phyloP scores from a whole-genome alignment of 495 filamentous ascomycete species.

The Penicillium angulare region DNA sequence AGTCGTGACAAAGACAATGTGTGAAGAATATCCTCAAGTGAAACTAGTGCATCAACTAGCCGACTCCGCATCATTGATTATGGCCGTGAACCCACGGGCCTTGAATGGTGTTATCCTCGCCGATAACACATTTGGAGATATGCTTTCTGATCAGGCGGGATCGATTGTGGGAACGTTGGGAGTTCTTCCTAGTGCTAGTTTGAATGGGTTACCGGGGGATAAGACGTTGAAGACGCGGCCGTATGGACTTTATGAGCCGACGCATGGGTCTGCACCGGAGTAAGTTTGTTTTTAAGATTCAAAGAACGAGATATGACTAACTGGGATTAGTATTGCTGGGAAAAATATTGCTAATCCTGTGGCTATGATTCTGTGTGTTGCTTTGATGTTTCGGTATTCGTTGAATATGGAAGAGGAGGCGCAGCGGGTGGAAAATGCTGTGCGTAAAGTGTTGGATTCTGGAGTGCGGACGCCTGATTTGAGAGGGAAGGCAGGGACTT shows the following conservation, averaged over 20 bases:
- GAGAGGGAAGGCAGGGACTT: constrained; percentile 67
- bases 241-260: constrained; percentile 43
- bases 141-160: constrained; percentile 51
- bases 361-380: constrained; percentile 81
- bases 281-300: constrained; percentile 16
- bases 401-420: constrained; percentile 73
- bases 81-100: constrained; percentile 46
- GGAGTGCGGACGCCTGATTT: constrained; percentile 77
- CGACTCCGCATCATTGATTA: constrained; percentile 48
- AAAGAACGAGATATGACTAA: neutral
- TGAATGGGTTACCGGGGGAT: constrained; percentile 45
- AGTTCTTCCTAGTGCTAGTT: constrained; percentile 48
- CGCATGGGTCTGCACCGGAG: constrained; percentile 43
- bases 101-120: constrained; percentile 51
- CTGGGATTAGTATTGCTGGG: constrained; percentile 30
- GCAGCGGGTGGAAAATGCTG: constrained; percentile 73
- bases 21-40: constrained; percentile 47
- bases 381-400: constrained; percentile 91
- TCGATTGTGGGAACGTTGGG: constrained; percentile 49
- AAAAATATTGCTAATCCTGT: constrained; percentile 59
- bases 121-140: constrained; percentile 54
- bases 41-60: constrained; percentile 47
- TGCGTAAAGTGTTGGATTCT: constrained; percentile 71
- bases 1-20: constrained; percentile 44
- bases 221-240: constrained; percentile 27